Base-by-base conservation (phyloP, 2,329 filamentous ascomycete species). In the Camillea tinctor region DNA sequence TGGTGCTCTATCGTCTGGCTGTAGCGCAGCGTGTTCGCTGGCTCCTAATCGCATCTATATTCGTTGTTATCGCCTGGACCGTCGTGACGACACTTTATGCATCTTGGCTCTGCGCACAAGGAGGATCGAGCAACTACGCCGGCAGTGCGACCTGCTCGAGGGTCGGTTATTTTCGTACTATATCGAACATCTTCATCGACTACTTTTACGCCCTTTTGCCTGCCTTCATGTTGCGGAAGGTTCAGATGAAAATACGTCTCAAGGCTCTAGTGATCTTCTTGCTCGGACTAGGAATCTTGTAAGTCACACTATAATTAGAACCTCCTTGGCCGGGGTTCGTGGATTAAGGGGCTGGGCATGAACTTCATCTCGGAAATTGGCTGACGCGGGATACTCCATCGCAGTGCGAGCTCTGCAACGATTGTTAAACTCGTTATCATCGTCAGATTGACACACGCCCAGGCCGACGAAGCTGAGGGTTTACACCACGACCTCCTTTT, bases 141-240 rank as follows among this genome's bases (percentile, higher is more conserved):
- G 68, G 71, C 48, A 71, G 63, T 51, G 56, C 61, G 24, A 63
- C 66, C 20, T 74, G 72, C 58, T 68, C 61, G 1, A 57, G 64
- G 24, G 64, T 74, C 20, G 70, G 68, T 15, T 71, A 72, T 54
- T 73, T 74, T 56, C 72, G 72, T 49, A 74, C 70, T 4, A 69
- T 70, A 19, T 71, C 69, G 40, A 74, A 74, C 26, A 72, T 74
- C 40, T 67, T 73, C 59, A 72, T 74, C 65, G 72, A 74, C 60
- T 74, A 73, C 56, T 74, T 74, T 55, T 73, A 73, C 49, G 71
- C 72, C 30, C 56, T 74, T 1, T 53, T 73, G 15, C 72, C 72
- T 1, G 53, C 73, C 1, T 66, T 58, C 17, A 72, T 74, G 52
- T 68, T 74, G 13, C 65, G 69, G 59, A 66, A 69, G 3, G 67